These are phyloP conservation scores for Haemoproteus tartakovskyi DNA, from an alignment of 169 alveolate genomes.

Conservation along the genomic window DNA sequence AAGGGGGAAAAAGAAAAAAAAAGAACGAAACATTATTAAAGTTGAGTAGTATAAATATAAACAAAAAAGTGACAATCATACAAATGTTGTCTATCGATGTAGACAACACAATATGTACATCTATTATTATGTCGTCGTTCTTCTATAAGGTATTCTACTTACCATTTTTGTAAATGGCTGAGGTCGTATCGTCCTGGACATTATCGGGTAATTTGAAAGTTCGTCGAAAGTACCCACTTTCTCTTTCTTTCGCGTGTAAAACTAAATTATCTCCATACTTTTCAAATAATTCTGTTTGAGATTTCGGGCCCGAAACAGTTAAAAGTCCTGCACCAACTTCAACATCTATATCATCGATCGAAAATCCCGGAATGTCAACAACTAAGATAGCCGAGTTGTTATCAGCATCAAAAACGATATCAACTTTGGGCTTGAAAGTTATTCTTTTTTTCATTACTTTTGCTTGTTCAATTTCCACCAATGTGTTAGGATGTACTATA, in stretches of 20 bases:
- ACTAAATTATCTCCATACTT: constrained; percentile 76
- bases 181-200: constrained; percentile 73
- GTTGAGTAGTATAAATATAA: too few species aligned
- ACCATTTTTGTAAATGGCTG: constrained; percentile 77
- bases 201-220: constrained; percentile 79
- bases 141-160: too few species aligned
- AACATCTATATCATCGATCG: constrained; percentile 71
- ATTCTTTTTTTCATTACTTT: constrained; percentile 70
- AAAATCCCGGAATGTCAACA: constrained; percentile 80
- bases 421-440: constrained; percentile 79
- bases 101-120: too few species aligned
- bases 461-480: constrained; percentile 77
- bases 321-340: constrained; percentile 77
- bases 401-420: constrained; percentile 77
- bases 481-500: constrained; percentile 75
- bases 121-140: too few species aligned
- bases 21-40: background rate
- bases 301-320: constrained; percentile 73
- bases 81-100: too few species aligned
- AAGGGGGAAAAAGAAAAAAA: constrained; percentile 2
- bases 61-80: too few species aligned
- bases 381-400: constrained; percentile 67
- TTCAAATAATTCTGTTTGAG: constrained; percentile 79
- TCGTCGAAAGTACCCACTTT: constrained; percentile 80
- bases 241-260: constrained; percentile 78